Conservation (phyloP, 352 stramenopile genomes). For the Thalassiosira mediterranea region DNA sequence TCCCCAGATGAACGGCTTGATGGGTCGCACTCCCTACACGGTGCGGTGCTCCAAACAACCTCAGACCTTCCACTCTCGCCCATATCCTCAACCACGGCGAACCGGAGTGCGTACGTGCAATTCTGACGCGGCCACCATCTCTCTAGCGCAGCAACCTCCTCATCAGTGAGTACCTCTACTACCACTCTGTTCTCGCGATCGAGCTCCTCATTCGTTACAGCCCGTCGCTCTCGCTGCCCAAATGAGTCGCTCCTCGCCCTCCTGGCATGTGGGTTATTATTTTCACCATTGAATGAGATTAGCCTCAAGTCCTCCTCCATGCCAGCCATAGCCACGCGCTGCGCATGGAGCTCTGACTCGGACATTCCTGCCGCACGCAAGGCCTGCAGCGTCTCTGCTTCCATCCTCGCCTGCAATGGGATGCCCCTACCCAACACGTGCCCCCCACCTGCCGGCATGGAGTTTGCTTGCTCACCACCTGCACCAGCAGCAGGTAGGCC, state of each 20-base stretch:
- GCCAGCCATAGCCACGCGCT: constrained; percentile 60
- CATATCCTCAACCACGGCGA: constrained; percentile 43
- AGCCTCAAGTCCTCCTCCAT: constrained; percentile 45
- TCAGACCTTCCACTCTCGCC: constrained; percentile 19
- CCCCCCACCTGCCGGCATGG: neutral
- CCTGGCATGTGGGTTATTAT: constrained; percentile 1
- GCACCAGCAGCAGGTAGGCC: too few relatives aligned
- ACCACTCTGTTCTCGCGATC: constrained; percentile 81
- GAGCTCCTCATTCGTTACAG: constrained; percentile 56
- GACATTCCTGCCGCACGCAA: constrained; percentile 62
- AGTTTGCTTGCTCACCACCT: neutral
- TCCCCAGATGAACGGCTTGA: constrained; percentile 31
- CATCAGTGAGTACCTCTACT: constrained; percentile 76
- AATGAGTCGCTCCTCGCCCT: constrained; percentile 1
- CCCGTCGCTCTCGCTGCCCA: constrained; percentile 1
- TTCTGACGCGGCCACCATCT: constrained; percentile 53
- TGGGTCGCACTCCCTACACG: constrained; percentile 54
- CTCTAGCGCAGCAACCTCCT: constrained; percentile 69
- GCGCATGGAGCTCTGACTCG: constrained; percentile 51
- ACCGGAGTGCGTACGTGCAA: constrained; percentile 42
- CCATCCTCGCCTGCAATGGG: too few relatives aligned
- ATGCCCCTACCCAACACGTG: neutral
- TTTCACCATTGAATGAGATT: constrained; percentile 10
- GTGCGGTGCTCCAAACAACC: constrained; percentile 44
- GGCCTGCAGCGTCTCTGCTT: constrained; percentile 51